These are phyloP conservation scores for Mucor mucedo DNA, from an alignment of 371 early-diverging fungal species.

Conservation along the genomic window DNA sequence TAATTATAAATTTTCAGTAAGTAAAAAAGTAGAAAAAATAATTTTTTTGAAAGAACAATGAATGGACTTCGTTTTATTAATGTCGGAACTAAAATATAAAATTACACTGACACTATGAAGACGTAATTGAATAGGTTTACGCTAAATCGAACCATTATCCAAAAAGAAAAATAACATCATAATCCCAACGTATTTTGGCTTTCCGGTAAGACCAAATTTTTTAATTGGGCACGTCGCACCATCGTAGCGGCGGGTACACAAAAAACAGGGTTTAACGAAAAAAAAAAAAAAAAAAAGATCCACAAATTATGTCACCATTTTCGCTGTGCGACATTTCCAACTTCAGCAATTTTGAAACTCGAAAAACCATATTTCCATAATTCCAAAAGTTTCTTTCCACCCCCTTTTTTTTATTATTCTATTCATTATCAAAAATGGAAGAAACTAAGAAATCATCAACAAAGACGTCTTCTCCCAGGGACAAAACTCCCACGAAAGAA, in stretches of 20 bases:
- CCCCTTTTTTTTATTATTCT: background rate
- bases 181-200: background rate
- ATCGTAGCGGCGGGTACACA: background rate
- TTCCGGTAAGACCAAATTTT: background rate
- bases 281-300: background rate
- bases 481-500: background rate
- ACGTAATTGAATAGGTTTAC: constrained; percentile 13
- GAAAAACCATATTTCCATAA: background rate
- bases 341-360: background rate
- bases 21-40: background rate
- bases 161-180: constrained; percentile 1
- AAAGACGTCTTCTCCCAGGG: background rate
- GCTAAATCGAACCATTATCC: constrained; percentile 3
- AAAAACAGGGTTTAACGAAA: background rate
- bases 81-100: constrained; percentile 8
- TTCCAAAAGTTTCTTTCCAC: background rate
- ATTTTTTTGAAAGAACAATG: background rate
- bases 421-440: background rate
- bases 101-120: constrained; percentile 10
- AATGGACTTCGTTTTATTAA: constrained; percentile 5
- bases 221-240: background rate
- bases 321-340: background rate
- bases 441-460: background rate
- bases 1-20: background rate
- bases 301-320: constrained; percentile 10